Conservation (phyloP, 179 eudicot genomes). For the Silene noctiflora region DNA sequence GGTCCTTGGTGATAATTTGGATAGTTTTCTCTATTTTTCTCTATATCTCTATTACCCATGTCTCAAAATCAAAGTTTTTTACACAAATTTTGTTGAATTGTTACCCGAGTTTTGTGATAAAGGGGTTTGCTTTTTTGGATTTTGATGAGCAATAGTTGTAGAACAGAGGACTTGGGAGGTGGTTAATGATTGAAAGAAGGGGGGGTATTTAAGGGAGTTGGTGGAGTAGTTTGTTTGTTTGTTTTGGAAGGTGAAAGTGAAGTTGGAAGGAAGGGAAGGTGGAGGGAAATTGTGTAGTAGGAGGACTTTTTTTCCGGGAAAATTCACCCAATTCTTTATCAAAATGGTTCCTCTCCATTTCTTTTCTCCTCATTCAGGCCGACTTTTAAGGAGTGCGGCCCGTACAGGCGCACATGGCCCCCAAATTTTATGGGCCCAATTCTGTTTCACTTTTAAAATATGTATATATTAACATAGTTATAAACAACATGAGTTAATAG, state of each 20-base stretch:
- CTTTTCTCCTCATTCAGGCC: too few species aligned
- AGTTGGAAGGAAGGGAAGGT: neutral
- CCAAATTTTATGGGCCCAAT: too few species aligned
- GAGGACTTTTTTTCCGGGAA: too few species aligned
- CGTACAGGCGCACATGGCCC: too few species aligned
- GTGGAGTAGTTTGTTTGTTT: neutral
- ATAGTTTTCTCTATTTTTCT: neutral
- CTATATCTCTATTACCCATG: slow-evolving; percentile 25
- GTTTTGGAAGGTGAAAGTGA: neutral
- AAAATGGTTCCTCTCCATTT: too few species aligned
- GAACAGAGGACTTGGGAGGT: neutral
- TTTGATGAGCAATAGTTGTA: neutral
- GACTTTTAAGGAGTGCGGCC: too few species aligned
- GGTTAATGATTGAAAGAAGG: neutral
- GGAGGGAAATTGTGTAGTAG: neutral
- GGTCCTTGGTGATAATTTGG: slow-evolving; percentile 1
- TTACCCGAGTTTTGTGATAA: too few species aligned
- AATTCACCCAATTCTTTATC: too few species aligned
- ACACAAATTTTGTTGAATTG: neutral
- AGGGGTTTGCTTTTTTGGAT: neutral
- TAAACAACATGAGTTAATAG: too few species aligned
- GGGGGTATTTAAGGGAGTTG: neutral
- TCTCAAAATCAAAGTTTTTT: neutral
- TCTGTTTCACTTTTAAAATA: too few species aligned
- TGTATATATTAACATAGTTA: too few species aligned